Conservation (phyloP, 768 basidiomycete species). For the Psilocybe azurescens region DNA sequence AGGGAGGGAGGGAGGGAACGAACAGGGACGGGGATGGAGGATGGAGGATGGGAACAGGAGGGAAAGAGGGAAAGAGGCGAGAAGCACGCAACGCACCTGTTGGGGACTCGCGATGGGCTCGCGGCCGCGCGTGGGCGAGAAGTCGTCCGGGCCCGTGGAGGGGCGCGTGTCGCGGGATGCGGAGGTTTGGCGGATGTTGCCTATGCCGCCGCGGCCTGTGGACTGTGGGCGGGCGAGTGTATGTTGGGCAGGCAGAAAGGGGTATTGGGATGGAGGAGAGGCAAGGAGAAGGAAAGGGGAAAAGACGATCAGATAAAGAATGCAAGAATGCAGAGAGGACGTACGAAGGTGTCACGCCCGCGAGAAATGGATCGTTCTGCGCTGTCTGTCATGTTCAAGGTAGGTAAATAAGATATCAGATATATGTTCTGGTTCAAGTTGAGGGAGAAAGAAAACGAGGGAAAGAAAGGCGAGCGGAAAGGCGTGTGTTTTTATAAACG, state of each 20-base stretch:
- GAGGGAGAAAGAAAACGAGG: neutral
- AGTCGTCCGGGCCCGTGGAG: slow-evolving; percentile 55
- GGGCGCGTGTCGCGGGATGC: slow-evolving; percentile 49
- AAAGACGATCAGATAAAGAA: neutral
- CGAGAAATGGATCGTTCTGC: slow-evolving; percentile 58
- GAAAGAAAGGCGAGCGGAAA: neutral
- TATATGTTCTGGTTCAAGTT: neutral
- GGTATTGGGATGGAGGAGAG: too few relatives aligned
- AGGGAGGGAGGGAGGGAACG: too few relatives aligned
- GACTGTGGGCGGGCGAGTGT: slow-evolving; percentile 43
- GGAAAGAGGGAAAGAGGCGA: too few relatives aligned
- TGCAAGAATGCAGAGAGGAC: slow-evolving; percentile 26
- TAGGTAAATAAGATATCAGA: neutral
- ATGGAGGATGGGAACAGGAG: too few relatives aligned
- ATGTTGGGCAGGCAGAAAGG: neutral
- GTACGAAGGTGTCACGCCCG: slow-evolving; percentile 63
- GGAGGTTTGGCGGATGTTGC: slow-evolving; percentile 65
- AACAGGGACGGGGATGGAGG: too few relatives aligned
- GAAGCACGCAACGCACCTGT: too few relatives aligned
- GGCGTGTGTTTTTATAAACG: too few relatives aligned
- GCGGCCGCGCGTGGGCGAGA: slow-evolving; percentile 63
- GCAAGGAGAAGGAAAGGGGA: neutral
- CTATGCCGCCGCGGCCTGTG: slow-evolving; percentile 70
- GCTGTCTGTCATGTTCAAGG: slow-evolving; percentile 26
- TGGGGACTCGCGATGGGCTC: slow-evolving; percentile 42